Evolutionary conservation across 1,284 basidiomycete species (phyloP), one percentile per base, ranked within the genome.

Genomic region (Apiotrichum laibachii): DNA sequence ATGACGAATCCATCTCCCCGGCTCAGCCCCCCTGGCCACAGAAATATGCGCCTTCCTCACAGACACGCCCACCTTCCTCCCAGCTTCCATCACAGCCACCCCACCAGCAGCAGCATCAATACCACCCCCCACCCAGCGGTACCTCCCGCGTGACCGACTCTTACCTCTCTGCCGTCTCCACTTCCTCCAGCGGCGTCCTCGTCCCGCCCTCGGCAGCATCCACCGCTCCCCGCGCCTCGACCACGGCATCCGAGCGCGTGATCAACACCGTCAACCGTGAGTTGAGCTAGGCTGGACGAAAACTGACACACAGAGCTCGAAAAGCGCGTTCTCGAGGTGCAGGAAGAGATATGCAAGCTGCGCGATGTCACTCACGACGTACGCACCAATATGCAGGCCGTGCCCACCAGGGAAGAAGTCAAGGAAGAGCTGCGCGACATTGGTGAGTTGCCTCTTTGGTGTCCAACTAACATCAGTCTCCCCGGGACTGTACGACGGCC

Each of bases 351-450:
- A 11, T 50, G 46, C 40, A 21, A 52, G n/a, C 26, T 69, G 13
- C 64, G 71, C 40, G 71, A 74, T 52, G 49, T 62, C 45, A n/a
- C 67, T 2, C 68, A 72, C 55, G 71, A 67, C 13, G 37, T 74
- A 5, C 60, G 57, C 16, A 63, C 59, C 9, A 62, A 62, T n/a
- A 57, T 68, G 31, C 62, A 57, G 33, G 61, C 62, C 1, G 46
- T 72, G 26, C 66, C 70, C 11, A 70, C 70, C 0, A 62, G 58
- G 13, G 66, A 70, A 31, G 72, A 74, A 39, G 48, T 72, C 21
- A 62, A 59, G 18, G 71, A 70, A 37, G 70, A 69, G 33, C 47
- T 74, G 43, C 55, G 50, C 19, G 61, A 63, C 1, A 62, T 65
- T 31, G 22, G 71, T 73, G 42, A 56, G 69, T 60, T 50, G 7